Conservation (phyloP, 352 stramenopile species). For the Phytophthora meadii region DNA sequence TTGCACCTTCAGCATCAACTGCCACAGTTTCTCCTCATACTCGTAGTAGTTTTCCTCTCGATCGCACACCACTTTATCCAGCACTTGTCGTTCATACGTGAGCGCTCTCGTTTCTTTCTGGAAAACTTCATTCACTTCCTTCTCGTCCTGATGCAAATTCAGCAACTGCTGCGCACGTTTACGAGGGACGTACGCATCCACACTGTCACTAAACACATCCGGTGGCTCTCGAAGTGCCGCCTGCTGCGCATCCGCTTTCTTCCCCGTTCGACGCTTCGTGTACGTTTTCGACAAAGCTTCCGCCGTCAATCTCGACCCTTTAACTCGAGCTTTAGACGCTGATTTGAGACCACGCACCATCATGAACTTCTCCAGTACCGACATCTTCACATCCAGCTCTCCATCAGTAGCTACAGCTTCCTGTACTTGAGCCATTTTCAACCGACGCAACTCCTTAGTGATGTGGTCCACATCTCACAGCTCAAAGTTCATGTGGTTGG, state of each 20-base stretch:
- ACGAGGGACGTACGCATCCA: conserved; percentile 59
- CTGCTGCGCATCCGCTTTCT: conserved; percentile 35
- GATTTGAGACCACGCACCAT: conserved; percentile 10
- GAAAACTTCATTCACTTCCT: conserved; percentile 46
- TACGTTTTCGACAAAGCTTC: conserved; percentile 46
- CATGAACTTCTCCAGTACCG: conserved; percentile 27
- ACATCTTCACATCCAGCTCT: conserved; percentile 16
- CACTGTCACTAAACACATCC: conserved; percentile 48
- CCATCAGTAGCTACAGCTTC: neutral
- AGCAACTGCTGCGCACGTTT: conserved; percentile 46
- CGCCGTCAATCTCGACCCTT: conserved; percentile 8
- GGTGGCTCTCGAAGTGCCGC: conserved; percentile 45
- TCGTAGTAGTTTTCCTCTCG: conserved; percentile 47
- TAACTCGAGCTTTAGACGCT: conserved; percentile 3
- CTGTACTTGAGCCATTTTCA: neutral
- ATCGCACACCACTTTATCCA: conserved; percentile 64
- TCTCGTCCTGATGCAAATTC: conserved; percentile 57
- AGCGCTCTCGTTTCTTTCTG: conserved; percentile 43
- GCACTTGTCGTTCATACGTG: conserved; percentile 56
- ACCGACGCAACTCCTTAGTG: neutral
- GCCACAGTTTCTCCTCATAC: conserved; percentile 41
- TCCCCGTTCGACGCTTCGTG: conserved; percentile 46
- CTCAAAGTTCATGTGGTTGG: conserved; percentile 29
- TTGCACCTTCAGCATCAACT: conserved; percentile 17
- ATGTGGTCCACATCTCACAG: conserved; percentile 5